These are phyloP conservation scores for Artemisia argyi DNA, from an alignment of 129 eudicot genomes.

Conservation along the genomic window DNA sequence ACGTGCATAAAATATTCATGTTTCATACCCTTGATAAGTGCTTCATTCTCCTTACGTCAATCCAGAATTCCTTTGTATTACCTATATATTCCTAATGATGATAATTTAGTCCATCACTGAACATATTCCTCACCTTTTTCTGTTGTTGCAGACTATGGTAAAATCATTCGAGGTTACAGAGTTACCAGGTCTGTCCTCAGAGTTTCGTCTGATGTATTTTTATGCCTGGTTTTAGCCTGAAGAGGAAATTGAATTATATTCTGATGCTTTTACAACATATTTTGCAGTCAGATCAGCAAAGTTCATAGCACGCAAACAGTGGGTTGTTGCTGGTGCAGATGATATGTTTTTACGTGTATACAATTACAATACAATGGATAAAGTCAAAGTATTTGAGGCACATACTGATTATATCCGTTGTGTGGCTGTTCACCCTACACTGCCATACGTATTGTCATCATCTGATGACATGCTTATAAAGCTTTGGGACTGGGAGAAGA, in stretches of 20 bases:
- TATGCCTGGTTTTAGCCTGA: not conserved
- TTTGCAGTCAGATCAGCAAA: slow-evolving; percentile 76
- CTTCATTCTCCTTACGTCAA: slow-evolving; percentile 14
- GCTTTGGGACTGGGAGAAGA: slow-evolving; percentile 95
- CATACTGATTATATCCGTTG: slow-evolving; percentile 76
- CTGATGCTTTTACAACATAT: slow-evolving; percentile 20
- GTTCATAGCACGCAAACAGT: slow-evolving; percentile 75
- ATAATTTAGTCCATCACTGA: not conserved
- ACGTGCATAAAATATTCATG: not conserved
- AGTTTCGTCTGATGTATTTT: slow-evolving; percentile 13
- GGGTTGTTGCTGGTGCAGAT: slow-evolving; percentile 90
- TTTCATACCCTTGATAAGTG: slow-evolving; percentile 11
- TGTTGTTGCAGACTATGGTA: slow-evolving; percentile 58
- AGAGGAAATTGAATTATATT: not conserved
- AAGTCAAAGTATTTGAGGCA: slow-evolving; percentile 72
- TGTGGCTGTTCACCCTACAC: slow-evolving; percentile 85
- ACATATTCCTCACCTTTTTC: not conserved
- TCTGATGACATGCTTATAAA: slow-evolving; percentile 84
- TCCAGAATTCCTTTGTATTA: not conserved
- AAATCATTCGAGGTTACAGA: slow-evolving; percentile 87
- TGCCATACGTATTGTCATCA: slow-evolving; percentile 71
- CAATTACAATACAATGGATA: slow-evolving; percentile 75
- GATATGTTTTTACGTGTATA: slow-evolving; percentile 74
- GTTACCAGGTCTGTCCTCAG: slow-evolving; percentile 62
- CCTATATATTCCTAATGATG: not conserved